phyloP scores from a whole-genome alignment of 345 rosid genomes.

The Microthlaspi erraticum region DNA sequence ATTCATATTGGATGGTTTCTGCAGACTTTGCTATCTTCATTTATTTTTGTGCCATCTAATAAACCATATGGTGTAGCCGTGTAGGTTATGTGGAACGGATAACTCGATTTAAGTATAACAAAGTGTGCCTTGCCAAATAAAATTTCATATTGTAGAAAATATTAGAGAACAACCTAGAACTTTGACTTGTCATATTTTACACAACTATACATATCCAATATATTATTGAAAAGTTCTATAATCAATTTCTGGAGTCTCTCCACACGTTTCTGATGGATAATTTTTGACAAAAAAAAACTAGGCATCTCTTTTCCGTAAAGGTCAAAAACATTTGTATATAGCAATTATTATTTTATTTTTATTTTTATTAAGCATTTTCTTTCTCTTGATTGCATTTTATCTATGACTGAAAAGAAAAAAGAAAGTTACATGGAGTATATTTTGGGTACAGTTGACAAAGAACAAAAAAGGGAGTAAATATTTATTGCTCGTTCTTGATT shows the following conservation, averaged over 20 bases:
- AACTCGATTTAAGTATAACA: slow-evolving; percentile 1
- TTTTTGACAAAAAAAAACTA: slow-evolving; percentile 1
- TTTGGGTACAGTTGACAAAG: too few relatives aligned
- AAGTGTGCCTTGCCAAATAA: slow-evolving; percentile 5
- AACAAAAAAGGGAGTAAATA: neutral
- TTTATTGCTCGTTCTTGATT: slow-evolving; percentile 7
- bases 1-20: too few relatives aligned
- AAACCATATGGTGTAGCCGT: neutral
- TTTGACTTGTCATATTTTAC: slow-evolving; percentile 26
- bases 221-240: neutral
- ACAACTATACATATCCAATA: slow-evolving; percentile 2
- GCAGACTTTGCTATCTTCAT: too few relatives aligned
- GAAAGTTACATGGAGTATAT: too few relatives aligned
- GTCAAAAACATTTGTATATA: slow-evolving; percentile 29
- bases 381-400: slow-evolving; percentile 15
- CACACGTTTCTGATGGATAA: slow-evolving; percentile 36
- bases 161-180: slow-evolving; percentile 33
- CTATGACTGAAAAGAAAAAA: neutral
- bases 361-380: slow-evolving; percentile 17
- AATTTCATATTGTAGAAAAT: neutral
- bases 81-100: neutral
- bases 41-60: neutral
- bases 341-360: neutral
- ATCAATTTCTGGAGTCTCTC: slow-evolving; percentile 28
- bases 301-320: slow-evolving; percentile 45